Evolutionary conservation across 352 stramenopile species (phyloP), one percentile per base, ranked within the genome.

Genomic region (Halophytophthora batemanensis): DNA sequence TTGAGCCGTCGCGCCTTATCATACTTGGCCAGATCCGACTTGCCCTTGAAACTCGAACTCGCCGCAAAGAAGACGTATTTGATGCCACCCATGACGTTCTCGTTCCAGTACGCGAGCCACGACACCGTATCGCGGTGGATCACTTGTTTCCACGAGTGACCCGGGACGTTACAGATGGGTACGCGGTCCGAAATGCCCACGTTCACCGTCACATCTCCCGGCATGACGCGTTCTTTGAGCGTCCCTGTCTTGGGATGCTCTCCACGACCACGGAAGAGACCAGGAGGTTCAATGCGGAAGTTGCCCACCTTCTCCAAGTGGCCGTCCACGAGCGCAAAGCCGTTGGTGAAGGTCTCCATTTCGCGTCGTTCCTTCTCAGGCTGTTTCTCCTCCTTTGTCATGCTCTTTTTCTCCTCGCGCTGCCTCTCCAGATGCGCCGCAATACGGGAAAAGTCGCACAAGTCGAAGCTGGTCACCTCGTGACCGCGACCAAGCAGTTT

Each of bases 11-110:
- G 95, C 19, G 98, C 98, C 70, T 99, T 99, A 61, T 98, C 96
- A 69, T 99, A 99, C 70, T 99, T 99, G 48, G 81, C 87, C 66
- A 98, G 77, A 73, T 99, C 98, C 31, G 86, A 95, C 67, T 99
- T 98, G 19, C 97, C 97, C 82, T 99, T 99, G 71, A 99, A 99
- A 54, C 87, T 98, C 12, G 91, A 98, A 47, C 88, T 97, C 34
- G 96, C 96, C 0, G 96, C 95, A 28, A 99, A 87, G 68, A 97
- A 98, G 52, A 99, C 98, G 78, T 99, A 99, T 71, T 99, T 99
- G 59, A 95, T 98, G 46, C 95, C 88, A 39, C 82, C 84, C 79
- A 98, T 98, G 41, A 99, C 97, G 61, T 99, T 99, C 64, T 99
- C 97, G 53, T 98, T 98, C 95, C 95, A 98, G 59, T 91, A 96